A percentile compares a stretch with the other conserved stretches of the same genome.
phyloP scores from a whole-genome alignment of 805 yeast genomes.

The Pichia deserticola region DNA sequence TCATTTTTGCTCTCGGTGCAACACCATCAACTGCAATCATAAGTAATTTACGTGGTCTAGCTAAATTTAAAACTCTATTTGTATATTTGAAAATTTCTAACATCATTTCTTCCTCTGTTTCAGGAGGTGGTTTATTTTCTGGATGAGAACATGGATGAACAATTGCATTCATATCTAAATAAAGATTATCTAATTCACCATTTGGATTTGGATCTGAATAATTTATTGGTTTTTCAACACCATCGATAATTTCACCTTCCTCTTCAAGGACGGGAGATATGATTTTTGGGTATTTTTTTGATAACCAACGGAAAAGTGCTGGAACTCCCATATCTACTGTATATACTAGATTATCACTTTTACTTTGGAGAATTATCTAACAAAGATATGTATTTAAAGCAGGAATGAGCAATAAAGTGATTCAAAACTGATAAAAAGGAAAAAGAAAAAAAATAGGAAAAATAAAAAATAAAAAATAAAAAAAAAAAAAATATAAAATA shows the following conservation, averaged over 20 bases:
- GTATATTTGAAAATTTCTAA: constrained; percentile 89
- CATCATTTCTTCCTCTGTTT: constrained; percentile 95
- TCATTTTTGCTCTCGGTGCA: constrained; percentile 97
- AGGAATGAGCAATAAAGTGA: no score
- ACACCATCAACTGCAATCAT: constrained; percentile 98
- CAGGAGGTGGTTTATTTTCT: constrained; percentile 92
- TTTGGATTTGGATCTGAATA: constrained; percentile 81
- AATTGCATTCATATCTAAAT: constrained; percentile 97
- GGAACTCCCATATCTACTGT: constrained; percentile 80
- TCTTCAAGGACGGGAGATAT: constrained; percentile 86
- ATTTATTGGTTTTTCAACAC: constrained; percentile 53
- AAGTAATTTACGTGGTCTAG: constrained; percentile 86
- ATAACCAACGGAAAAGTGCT: constrained; percentile 94
- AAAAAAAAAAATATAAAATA: neutral
- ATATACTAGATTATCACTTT: neutral
- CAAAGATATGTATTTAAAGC: neutral
- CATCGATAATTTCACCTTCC: constrained; percentile 49
- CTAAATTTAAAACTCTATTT: constrained; percentile 85
- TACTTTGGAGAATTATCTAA: neutral
- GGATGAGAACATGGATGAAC: constrained; percentile 99
- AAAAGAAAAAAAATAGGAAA: neutral
- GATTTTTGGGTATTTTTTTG: constrained; percentile 87
- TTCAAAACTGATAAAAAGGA: neutral
- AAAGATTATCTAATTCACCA: constrained; percentile 90
- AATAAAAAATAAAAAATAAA: no score